Percentiles rank a stretch among this genome's conserved stretches.
Evolutionary conservation across 75 land plant species (phyloP).

Genomic region (Isoetes taiwanensis): DNA sequence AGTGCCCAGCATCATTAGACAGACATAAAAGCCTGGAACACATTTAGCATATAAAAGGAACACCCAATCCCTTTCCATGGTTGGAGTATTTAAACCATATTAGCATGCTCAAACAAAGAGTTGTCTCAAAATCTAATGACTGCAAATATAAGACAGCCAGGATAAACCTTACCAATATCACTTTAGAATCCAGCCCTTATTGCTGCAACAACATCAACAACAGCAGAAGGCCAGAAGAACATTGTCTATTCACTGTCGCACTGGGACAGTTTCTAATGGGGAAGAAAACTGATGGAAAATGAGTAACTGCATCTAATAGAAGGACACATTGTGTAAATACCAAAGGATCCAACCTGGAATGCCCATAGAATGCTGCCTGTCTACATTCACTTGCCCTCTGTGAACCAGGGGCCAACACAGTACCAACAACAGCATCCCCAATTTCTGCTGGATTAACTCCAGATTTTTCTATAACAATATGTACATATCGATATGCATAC

Average conservation of each 20-base stretch:
- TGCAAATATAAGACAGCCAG: not conserved
- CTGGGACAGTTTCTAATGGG: conserved; percentile 82
- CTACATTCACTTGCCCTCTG: conserved; percentile 91
- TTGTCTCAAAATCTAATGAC: not conserved
- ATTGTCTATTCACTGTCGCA: conserved; percentile 84
- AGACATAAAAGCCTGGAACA: not conserved
- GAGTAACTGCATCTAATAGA: no score
- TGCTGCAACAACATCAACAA: conserved; percentile 75
- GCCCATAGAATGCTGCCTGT: conserved; percentile 95
- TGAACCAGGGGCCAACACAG: conserved; percentile 85
- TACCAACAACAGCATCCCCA: conserved; percentile 92
- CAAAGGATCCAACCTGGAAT: conserved; percentile 51
- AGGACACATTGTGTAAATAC: no score
- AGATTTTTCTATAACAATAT: conserved; percentile 68
- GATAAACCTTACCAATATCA: conserved; percentile 54
- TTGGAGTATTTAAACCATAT: not conserved
- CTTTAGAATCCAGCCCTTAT: conserved; percentile 86
- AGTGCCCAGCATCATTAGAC: not conserved
- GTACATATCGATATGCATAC: not conserved
- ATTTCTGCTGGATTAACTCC: conserved; percentile 78
- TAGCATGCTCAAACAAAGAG: not conserved
- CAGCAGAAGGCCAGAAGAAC: conserved; percentile 90
- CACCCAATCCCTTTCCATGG: no score
- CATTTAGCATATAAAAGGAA: not conserved
- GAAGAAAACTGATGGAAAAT: no score